These are phyloP conservation scores for Pyricularia grisea DNA, from an alignment of 2,329 filamentous ascomycete species.

Conservation along the genomic window DNA sequence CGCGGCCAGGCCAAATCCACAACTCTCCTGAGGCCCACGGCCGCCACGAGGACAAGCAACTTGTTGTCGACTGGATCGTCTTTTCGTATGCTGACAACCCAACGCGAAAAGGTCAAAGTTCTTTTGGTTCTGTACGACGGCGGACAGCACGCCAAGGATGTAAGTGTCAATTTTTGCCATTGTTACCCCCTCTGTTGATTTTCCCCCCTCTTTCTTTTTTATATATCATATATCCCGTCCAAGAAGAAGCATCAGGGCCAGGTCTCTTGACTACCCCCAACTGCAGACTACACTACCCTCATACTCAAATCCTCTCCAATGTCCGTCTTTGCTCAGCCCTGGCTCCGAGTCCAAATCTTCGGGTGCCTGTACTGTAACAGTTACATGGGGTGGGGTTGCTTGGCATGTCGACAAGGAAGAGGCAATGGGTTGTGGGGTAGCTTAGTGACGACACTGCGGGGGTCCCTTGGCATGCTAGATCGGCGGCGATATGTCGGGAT, in stretches of 20 bases:
- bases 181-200: not conserved
- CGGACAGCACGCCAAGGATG: slow-evolving; percentile 77
- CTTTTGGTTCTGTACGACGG: slow-evolving; percentile 92
- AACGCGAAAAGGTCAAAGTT: slow-evolving; percentile 74
- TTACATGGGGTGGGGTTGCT: not conserved
- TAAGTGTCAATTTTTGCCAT: slow-evolving; percentile 28
- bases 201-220: not conserved
- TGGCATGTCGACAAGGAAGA: not conserved
- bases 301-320: not conserved
- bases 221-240: not conserved
- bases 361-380: not conserved
- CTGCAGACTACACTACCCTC: not conserved
- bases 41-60: slow-evolving; percentile 7
- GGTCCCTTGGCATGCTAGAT: not conserved
- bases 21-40: not conserved
- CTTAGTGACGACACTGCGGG: not conserved
- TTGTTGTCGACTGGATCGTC: slow-evolving; percentile 29
- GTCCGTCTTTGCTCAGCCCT: not conserved
- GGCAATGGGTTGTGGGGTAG: not conserved
- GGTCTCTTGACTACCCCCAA: not conserved
- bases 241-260: too few relatives aligned
- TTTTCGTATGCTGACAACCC: slow-evolving; percentile 46
- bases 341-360: not conserved
- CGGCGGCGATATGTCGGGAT: not conserved
- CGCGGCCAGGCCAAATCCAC: slow-evolving; percentile 3